Conservation (phyloP, 495 filamentous ascomycete species). For the Xylaria bambusicola region DNA sequence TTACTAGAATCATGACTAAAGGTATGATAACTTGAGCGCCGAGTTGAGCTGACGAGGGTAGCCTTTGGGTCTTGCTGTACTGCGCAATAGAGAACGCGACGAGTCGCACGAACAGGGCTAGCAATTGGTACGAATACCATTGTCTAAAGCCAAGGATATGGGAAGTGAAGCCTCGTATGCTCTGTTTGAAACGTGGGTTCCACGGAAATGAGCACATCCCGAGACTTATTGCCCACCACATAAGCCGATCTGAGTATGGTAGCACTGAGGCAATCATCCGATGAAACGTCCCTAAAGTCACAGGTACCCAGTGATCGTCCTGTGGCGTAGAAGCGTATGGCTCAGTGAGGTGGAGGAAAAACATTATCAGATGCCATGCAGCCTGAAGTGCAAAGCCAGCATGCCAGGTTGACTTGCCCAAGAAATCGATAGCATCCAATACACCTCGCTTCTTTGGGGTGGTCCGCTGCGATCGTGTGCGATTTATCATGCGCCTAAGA, state of each 20-base stretch:
- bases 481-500: slow-evolving; percentile 70
- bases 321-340: slow-evolving; percentile 12
- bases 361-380: slow-evolving; percentile 50
- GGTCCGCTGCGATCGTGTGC: slow-evolving; percentile 52
- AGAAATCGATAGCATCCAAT: slow-evolving; percentile 54
- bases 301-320: slow-evolving; percentile 25
- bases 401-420: slow-evolving; percentile 53
- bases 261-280: slow-evolving; percentile 26
- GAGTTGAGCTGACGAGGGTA: slow-evolving; percentile 39
- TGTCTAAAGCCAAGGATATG: slow-evolving; percentile 65
- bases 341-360: slow-evolving; percentile 26
- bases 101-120: slow-evolving; percentile 60
- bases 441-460: slow-evolving; percentile 41
- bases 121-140: slow-evolving; percentile 69
- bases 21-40: slow-evolving; percentile 61
- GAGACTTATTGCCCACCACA: slow-evolving; percentile 50
- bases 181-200: slow-evolving; percentile 70
- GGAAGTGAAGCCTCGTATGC: slow-evolving; percentile 61
- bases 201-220: slow-evolving; percentile 68
- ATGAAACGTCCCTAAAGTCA: slow-evolving; percentile 35
- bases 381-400: slow-evolving; percentile 55
- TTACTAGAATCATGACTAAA: slow-evolving; percentile 57
- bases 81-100: slow-evolving; percentile 52
- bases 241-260: slow-evolving; percentile 39
- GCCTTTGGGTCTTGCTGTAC: slow-evolving; percentile 44